These are phyloP conservation scores for Bipolaris sorokiniana DNA, from an alignment of 2,329 filamentous ascomycete species.

Conservation along the genomic window DNA sequence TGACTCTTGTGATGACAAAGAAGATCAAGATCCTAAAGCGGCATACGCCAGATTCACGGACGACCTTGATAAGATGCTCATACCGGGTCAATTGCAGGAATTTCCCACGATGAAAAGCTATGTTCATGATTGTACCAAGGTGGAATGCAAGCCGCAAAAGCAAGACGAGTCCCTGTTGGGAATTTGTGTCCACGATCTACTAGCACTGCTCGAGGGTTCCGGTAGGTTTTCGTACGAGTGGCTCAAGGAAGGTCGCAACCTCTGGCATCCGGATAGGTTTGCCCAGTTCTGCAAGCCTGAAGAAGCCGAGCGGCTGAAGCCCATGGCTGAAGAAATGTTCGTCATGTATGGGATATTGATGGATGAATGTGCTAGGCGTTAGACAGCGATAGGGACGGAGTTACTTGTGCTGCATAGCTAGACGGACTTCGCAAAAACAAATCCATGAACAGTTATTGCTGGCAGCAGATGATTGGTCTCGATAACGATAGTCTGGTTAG, in stretches of 20 bases:
- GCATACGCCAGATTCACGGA: conserved; percentile 28
- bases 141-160: conserved; percentile 30
- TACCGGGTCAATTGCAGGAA: conserved; percentile 18
- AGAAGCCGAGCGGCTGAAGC: conserved; percentile 28
- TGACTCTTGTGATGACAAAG: conserved; percentile 23
- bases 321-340: conserved; percentile 37
- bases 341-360: conserved; percentile 39
- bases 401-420: background rate
- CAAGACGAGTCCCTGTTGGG: conserved; percentile 17
- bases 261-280: conserved; percentile 46
- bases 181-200: conserved; percentile 41
- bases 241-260: conserved; percentile 37
- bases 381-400: background rate
- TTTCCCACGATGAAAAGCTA: conserved; percentile 32
- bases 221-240: conserved; percentile 29
- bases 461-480: conserved; percentile 1
- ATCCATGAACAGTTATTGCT: background rate
- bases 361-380: conserved; percentile 15
- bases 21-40: conserved; percentile 16
- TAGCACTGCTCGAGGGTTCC: conserved; percentile 34
- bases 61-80: conserved; percentile 25
- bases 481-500: background rate
- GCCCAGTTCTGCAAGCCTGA: conserved; percentile 33
- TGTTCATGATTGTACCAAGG: conserved; percentile 28
- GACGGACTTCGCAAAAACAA: background rate